phyloP scores from a whole-genome alignment of 352 stramenopile species.

The Phytophthora melonis region DNA sequence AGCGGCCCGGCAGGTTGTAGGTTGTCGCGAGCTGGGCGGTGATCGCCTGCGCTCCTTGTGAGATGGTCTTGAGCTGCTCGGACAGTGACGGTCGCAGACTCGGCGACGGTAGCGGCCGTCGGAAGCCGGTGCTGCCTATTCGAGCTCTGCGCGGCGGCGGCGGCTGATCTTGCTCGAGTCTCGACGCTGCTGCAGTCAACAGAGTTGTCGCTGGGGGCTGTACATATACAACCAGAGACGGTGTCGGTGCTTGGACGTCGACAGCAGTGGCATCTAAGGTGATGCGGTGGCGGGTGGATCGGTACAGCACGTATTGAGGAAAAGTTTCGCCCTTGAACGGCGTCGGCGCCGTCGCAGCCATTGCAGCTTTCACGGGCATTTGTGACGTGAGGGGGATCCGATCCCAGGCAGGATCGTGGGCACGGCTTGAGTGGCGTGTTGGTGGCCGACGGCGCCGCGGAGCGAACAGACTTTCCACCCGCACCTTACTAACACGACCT shows the following conservation, averaged over 20 bases:
- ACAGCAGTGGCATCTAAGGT: background rate
- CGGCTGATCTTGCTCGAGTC: constrained; percentile 11
- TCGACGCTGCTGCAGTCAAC: constrained; percentile 13
- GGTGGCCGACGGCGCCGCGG: constrained; percentile 4
- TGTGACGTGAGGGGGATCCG: constrained; percentile 10
- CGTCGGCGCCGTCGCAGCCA: background rate
- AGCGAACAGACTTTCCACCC: constrained; percentile 25
- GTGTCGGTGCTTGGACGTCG: constrained; percentile 1
- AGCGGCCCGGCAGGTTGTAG: constrained; percentile 45
- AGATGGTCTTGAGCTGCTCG: constrained; percentile 75
- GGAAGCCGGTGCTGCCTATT: background rate
- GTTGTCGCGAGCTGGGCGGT: constrained; percentile 53
- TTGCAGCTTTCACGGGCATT: constrained; percentile 33
- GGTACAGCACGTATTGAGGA: constrained; percentile 62
- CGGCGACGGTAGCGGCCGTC: constrained; percentile 16
- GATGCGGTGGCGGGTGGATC: constrained; percentile 25
- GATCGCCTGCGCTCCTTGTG: constrained; percentile 55
- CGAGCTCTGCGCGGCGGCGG: constrained; percentile 13
- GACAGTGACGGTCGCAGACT: constrained; percentile 56
- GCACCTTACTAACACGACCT: background rate
- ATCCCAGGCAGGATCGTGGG: constrained; percentile 8
- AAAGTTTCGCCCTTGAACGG: constrained; percentile 79
- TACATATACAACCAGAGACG: background rate
- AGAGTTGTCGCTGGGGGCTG: constrained; percentile 11
- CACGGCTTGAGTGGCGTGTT: background rate